phyloP scores from a whole-genome alignment of 2,329 filamentous ascomycete genomes.

The Apiospora sp. region DNA sequence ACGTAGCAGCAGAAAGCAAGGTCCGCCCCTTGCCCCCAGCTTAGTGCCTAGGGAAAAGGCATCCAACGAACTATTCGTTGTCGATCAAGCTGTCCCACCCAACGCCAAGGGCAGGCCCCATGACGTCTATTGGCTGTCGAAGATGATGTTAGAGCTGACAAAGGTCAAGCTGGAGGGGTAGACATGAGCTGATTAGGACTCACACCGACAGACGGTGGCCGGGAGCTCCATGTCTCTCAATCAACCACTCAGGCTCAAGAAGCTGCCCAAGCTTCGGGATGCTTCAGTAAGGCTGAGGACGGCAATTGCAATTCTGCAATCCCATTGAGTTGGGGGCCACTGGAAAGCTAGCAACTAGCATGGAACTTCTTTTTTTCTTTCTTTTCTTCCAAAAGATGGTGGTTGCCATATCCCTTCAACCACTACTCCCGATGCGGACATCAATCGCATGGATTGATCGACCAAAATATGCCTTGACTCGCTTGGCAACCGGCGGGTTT shows the following conservation, averaged over 20 bases:
- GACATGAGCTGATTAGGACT: conserved; percentile 19
- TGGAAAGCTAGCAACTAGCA: conserved; percentile 15
- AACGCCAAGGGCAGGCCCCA: conserved; percentile 13
- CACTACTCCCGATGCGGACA: background rate
- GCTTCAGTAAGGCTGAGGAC: conserved; percentile 18
- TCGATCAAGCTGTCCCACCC: conserved; percentile 9
- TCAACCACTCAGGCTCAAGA: conserved; percentile 3
- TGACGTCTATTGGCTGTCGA: conserved; percentile 5
- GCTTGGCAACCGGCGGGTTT: background rate
- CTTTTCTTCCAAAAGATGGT: background rate
- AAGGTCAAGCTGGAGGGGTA: conserved; percentile 22
- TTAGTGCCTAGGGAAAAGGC: background rate
- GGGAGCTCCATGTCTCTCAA: background rate
- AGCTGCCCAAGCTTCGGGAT: conserved; percentile 10
- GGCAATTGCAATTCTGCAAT: conserved; percentile 13
- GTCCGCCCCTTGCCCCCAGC: background rate
- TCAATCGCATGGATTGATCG: background rate
- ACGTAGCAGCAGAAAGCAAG: background rate
- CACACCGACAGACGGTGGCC: conserved; percentile 15
- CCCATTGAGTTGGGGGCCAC: background rate
- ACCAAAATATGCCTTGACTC: conserved; percentile 1
- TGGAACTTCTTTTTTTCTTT: conserved; percentile 11
- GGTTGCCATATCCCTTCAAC: background rate
- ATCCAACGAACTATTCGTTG: conserved; percentile 8
- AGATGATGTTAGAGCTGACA: conserved; percentile 13